Conservation (phyloP, 1,284 basidiomycete species). For the Cryptococcus deneoformans region DNA sequence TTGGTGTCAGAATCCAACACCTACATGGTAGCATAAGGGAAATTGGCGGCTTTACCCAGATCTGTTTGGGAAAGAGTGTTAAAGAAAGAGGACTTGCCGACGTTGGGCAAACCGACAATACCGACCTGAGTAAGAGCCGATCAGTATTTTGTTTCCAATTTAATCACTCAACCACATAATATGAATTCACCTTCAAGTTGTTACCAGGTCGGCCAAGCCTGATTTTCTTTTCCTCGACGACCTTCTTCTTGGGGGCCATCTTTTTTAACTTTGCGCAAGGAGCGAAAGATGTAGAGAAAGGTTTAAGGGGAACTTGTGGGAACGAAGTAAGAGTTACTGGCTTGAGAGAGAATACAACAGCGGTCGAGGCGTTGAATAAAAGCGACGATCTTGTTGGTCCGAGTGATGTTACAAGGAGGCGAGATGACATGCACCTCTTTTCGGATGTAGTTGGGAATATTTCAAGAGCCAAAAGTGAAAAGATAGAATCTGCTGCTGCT, state of each 20-base stretch:
- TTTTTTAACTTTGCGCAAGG: conserved; percentile 51
- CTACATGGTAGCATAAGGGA: conserved; percentile 91
- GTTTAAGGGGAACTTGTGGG: neutral
- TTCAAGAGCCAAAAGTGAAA: neutral
- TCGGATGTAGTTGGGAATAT: neutral
- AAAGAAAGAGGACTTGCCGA: conserved; percentile 92
- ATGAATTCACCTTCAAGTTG: conserved; percentile 56
- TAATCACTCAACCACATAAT: conserved; percentile 3
- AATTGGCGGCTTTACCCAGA: conserved; percentile 97
- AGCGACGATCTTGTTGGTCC: conserved; percentile 2
- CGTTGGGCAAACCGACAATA: conserved; percentile 94
- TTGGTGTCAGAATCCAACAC: conserved; percentile 6
- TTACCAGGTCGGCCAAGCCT: conserved; percentile 87
- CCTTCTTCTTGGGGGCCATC: conserved; percentile 79
- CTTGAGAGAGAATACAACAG: neutral
- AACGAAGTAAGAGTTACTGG: neutral
- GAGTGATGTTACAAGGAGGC: conserved; percentile 1
- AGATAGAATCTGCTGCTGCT: neutral
- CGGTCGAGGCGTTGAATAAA: neutral
- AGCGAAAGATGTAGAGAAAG: conserved; percentile 16
- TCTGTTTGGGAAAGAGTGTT: conserved; percentile 88
- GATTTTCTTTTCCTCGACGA: conserved; percentile 64
- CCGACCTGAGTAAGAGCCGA: conserved; percentile 66
- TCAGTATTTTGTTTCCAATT: neutral
- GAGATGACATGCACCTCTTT: conserved; percentile 22